A percentile compares a stretch with the other conserved stretches of the same genome.
Conservation (phyloP, 192 early-diverging fungal species). For the Entomortierella beljakovae region DNA sequence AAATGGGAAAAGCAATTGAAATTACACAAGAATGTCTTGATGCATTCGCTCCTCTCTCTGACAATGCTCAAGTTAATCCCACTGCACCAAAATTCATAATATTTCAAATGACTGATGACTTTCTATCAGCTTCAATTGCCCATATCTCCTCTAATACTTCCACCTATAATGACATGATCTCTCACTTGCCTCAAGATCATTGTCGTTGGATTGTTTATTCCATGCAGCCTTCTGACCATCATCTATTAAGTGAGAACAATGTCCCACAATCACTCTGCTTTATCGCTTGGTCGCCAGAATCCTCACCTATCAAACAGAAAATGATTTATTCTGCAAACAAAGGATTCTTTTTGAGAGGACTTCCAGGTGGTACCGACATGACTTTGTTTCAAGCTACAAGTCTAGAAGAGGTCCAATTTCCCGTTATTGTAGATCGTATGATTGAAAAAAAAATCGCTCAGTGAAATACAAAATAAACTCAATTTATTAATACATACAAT, state of each 20-base stretch:
- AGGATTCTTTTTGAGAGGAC: too few species aligned
- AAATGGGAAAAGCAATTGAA: too few species aligned
- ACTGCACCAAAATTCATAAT: too few species aligned
- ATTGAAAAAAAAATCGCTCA: not conserved
- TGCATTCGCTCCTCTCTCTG: too few species aligned
- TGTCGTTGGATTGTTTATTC: conserved; percentile 3
- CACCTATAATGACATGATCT: too few species aligned
- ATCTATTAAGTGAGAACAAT: not conserved
- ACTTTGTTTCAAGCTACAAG: not conserved
- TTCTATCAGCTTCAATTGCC: too few species aligned
- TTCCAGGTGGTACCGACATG: not conserved
- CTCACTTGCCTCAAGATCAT: not conserved
- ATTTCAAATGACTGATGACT: too few species aligned
- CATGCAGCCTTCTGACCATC: not conserved
- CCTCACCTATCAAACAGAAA: not conserved
- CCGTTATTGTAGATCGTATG: not conserved
- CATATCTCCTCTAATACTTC: too few species aligned
- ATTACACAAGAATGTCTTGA: too few species aligned
- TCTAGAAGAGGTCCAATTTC: not conserved
- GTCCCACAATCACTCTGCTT: not conserved
- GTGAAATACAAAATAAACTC: not conserved
- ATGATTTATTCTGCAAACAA: too few species aligned
- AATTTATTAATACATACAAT: not conserved
- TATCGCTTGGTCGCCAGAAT: not conserved
- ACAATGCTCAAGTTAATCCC: too few species aligned